Evolutionary conservation across 2,329 filamentous ascomycete genomes (phyloP).

Genomic region (Cordyceps militaris): DNA sequence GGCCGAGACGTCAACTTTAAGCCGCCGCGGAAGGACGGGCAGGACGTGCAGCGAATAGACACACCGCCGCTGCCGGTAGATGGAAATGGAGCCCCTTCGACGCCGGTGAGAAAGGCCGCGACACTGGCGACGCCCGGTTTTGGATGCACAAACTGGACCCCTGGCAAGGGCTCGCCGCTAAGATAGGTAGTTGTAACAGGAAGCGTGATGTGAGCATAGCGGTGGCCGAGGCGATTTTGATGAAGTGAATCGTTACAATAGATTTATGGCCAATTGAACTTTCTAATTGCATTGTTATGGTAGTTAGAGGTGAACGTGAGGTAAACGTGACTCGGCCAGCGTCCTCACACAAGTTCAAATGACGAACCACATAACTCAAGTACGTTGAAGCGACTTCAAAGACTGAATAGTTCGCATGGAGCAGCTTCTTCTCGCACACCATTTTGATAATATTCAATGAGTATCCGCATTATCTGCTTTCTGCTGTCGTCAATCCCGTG

Average conservation of each 20-base stretch:
- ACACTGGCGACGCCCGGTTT: slow-evolving; percentile 31
- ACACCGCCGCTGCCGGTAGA: slow-evolving; percentile 44
- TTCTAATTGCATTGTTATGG: not conserved
- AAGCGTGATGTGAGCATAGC: not conserved
- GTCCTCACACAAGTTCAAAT: not conserved
- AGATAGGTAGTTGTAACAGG: slow-evolving; percentile 15
- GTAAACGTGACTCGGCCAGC: not conserved
- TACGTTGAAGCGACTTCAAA: not conserved
- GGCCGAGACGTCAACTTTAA: slow-evolving; percentile 44
- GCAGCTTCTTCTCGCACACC: not conserved
- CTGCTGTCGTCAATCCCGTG: not conserved
- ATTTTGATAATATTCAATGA: not conserved
- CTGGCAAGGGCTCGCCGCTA: slow-evolving; percentile 37
- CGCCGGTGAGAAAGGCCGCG: slow-evolving; percentile 37
- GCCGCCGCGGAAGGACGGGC: slow-evolving; percentile 41
- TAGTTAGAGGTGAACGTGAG: too few species aligned
- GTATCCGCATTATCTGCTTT: not conserved
- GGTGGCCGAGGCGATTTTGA: not conserved
- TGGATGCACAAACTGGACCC: slow-evolving; percentile 36
- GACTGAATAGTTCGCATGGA: not conserved
- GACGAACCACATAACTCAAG: not conserved
- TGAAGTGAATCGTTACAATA: not conserved
- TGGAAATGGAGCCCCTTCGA: slow-evolving; percentile 33
- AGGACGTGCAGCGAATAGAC: slow-evolving; percentile 40
- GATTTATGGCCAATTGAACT: not conserved